Evolutionary conservation across 805 yeast species (phyloP).

Genomic region (Sungouiozyma ichnusensis): DNA sequence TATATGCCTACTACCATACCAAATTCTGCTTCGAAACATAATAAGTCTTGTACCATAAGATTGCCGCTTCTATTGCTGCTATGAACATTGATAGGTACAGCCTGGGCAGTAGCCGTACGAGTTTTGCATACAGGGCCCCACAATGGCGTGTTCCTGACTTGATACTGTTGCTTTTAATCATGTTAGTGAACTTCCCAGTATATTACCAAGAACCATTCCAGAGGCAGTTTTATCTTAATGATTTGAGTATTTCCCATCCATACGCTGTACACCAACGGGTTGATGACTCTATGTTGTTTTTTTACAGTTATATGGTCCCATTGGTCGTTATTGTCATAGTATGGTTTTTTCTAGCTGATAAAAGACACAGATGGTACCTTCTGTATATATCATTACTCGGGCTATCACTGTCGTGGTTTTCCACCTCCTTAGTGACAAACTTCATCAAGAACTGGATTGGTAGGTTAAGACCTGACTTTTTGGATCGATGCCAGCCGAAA

Average conservation of each 20-base stretch:
- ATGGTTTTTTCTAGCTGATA: slow-evolving; percentile 29
- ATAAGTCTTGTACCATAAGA: no score
- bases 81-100: slow-evolving; percentile 19
- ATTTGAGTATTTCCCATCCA: slow-evolving; percentile 72
- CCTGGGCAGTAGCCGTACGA: slow-evolving; percentile 13
- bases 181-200: slow-evolving; percentile 27
- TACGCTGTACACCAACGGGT: slow-evolving; percentile 68
- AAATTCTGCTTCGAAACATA: no score
- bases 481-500: slow-evolving; percentile 72
- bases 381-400: slow-evolving; percentile 61
- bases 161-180: slow-evolving; percentile 23
- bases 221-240: slow-evolving; percentile 68
- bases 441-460: slow-evolving; percentile 77
- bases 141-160: slow-evolving; percentile 35
- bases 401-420: slow-evolving; percentile 44
- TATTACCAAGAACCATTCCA: slow-evolving; percentile 49
- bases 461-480: slow-evolving; percentile 83
- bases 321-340: slow-evolving; percentile 28
- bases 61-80: no score
- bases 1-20: no score
- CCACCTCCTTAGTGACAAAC: slow-evolving; percentile 59
- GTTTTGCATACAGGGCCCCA: slow-evolving; percentile 11
- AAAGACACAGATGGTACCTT: slow-evolving; percentile 47
- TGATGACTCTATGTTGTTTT: slow-evolving; percentile 40
- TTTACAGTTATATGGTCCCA: slow-evolving; percentile 48